Evolutionary conservation across 2,329 filamentous ascomycete genomes (phyloP).

Genomic region (Gnomoniopsis smithogilvyi): DNA sequence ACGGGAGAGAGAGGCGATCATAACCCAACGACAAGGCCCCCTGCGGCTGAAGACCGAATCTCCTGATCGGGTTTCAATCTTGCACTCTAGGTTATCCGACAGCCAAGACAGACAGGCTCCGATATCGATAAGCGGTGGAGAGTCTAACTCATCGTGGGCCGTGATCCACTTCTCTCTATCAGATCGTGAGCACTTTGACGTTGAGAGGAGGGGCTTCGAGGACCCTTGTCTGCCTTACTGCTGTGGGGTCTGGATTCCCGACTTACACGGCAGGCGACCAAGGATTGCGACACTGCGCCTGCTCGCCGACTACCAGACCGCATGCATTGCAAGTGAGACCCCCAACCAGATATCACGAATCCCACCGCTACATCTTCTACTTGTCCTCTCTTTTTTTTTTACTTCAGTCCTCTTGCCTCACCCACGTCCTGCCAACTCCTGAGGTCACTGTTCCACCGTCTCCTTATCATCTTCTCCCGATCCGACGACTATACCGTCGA

Average conservation of each 20-base stretch:
- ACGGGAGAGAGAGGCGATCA: too few relatives aligned
- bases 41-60: background rate
- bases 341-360: constrained; percentile 11
- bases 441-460: background rate
- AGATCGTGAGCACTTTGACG: background rate
- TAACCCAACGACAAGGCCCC: too few relatives aligned
- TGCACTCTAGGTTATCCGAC: background rate
- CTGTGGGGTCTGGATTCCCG: background rate
- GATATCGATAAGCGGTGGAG: constrained; percentile 4
- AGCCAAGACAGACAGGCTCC: background rate
- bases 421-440: background rate
- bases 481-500: background rate
- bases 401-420: background rate
- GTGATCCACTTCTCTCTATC: background rate
- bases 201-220: background rate
- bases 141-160: background rate
- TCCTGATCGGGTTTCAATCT: background rate
- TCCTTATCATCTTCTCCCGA: constrained; percentile 1
- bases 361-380: background rate
- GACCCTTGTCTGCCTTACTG: background rate
- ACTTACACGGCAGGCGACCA: constrained; percentile 3
- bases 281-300: background rate
- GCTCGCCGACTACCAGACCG: background rate
- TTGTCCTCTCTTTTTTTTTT: background rate
- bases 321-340: background rate